These are phyloP conservation scores for Dendrobium chrysotoxum DNA, from an alignment of 106 monocot species.

Conservation along the genomic window DNA sequence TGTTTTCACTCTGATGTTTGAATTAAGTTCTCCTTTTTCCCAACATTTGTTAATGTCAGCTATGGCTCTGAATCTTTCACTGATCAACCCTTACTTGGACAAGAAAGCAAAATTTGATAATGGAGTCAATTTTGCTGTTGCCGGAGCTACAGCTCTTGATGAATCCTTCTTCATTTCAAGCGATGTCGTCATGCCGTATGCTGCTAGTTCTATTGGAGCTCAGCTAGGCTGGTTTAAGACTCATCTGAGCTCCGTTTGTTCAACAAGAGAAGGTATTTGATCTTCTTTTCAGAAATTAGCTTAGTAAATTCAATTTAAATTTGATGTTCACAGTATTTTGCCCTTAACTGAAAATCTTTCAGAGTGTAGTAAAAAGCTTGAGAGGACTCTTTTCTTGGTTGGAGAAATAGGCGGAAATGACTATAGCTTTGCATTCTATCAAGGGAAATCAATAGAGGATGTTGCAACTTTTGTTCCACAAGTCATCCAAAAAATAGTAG, in stretches of 20 bases:
- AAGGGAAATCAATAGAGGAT: conserved; percentile 2
- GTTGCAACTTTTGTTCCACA: conserved; percentile 11
- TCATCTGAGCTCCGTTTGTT: conserved; percentile 9
- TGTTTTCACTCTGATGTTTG: too few species aligned
- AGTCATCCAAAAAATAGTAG: conserved; percentile 7
- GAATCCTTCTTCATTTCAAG: conserved; percentile 16
- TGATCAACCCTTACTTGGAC: conserved; percentile 39
- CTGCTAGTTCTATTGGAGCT: conserved; percentile 7
- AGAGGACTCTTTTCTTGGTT: conserved; percentile 8
- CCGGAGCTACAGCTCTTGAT: conserved; percentile 50
- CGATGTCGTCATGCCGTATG: conserved; percentile 9
- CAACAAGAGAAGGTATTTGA: conserved; percentile 2
- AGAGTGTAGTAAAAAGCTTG: conserved; percentile 13
- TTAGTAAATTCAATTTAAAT: not conserved
- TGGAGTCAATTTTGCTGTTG: conserved; percentile 61
- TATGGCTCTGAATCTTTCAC: conserved; percentile 22
- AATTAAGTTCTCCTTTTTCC: too few species aligned
- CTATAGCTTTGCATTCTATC: conserved; percentile 14
- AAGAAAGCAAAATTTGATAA: conserved; percentile 21
- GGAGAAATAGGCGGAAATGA: conserved; percentile 25
- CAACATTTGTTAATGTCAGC: conserved; percentile 16
- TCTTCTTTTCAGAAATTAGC: not conserved
- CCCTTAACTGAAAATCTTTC: not conserved
- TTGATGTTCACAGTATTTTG: not conserved
- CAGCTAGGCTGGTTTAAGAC: conserved; percentile 10